Percentiles rank a stretch among this genome's conserved stretches.
phyloP scores from a whole-genome alignment of 2,329 filamentous ascomycete species.

The Ciborinia camelliae region DNA sequence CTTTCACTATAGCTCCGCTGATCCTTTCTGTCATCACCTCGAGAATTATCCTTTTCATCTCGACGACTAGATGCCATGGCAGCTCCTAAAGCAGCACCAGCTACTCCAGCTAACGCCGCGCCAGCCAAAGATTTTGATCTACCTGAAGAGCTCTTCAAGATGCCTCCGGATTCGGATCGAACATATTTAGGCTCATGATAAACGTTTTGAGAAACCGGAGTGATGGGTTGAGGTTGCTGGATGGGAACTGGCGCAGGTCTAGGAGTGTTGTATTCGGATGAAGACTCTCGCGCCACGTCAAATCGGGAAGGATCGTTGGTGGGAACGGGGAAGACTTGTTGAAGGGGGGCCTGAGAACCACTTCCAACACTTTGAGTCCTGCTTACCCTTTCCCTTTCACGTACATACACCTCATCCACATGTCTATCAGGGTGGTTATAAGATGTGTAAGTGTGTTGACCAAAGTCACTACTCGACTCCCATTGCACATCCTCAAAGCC shows the following conservation, averaged over 20 bases:
- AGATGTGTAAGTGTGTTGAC: conserved; percentile 23
- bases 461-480: conserved; percentile 34
- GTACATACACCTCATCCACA: not conserved
- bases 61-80: conserved; percentile 42
- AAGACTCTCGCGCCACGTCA: conserved; percentile 53
- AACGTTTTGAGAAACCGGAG: conserved; percentile 66
- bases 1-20: conserved; percentile 23
- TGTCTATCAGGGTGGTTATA: conserved; percentile 5
- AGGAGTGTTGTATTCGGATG: conserved; percentile 43
- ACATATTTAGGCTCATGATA: conserved; percentile 50
- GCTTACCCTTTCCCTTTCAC: conserved; percentile 10
- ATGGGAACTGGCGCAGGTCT: conserved; percentile 63
- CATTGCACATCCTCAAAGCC: conserved; percentile 48
- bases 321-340: conserved; percentile 63
- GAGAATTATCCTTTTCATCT: conserved; percentile 31
- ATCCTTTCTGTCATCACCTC: conserved; percentile 25
- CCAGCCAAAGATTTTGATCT: conserved; percentile 43
- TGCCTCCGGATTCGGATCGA: conserved; percentile 30
- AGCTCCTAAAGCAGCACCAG: conserved; percentile 49
- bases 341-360: conserved; percentile 46
- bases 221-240: conserved; percentile 80
- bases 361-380: conserved; percentile 39
- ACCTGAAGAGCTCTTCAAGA: conserved; percentile 36
- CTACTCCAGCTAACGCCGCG: conserved; percentile 47
- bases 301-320: conserved; percentile 62